Evolutionary conservation across 495 filamentous ascomycete species (phyloP), one percentile per base, ranked within the genome.

Genomic region (Hypoxylon perforatum): DNA sequence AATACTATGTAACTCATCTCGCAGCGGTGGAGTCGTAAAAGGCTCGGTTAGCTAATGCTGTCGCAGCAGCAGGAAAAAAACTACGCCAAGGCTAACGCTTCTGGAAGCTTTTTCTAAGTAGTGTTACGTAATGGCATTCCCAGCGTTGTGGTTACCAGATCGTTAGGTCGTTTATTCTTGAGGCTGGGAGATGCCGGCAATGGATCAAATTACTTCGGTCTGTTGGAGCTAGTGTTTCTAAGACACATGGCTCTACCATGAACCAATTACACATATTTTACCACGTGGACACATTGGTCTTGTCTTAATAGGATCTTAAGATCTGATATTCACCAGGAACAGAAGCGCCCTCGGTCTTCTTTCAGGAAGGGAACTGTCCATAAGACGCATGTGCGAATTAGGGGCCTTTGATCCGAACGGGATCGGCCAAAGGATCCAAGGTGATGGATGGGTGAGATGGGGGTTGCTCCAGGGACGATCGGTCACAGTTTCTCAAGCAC

Each of bases 401-500:
- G 42, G 65, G 39, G 54, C 25, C 45, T 19, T 50, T 50, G 23
- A 45, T 30, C 59, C 54, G 58, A n/a, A 63, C 49, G 49, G 48
- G 55, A 28, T 54, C 28, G 33, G n/a, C n/a, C 28, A 49, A 53
- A 52, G 33, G 59, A 57, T 54, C 59, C 59, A 58, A 60, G 39
- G 25, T 59, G 54, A 44, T 54, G 47, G 47, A 17, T 44, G 41
- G 17, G n/a, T 17, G 9, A 60, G 19, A 56, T 30, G 51, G 57
- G 51, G 21, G 58, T 54, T 49, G 49, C 19, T 58, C 28, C 6
- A 42, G 28, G 49, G 57, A 28, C 44, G 59, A 68, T 63, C 59
- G 59, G 59, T 57, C 59, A 63, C 28, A 68, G 59, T 68, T 63
- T 68, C 59, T 53, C 55, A 58, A 50, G 14, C 41, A n/a, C 47